Evolutionary conservation across 2,329 filamentous ascomycete species (phyloP), one percentile per base, ranked within the genome.

Genomic region (Aspergillus sojae): DNA sequence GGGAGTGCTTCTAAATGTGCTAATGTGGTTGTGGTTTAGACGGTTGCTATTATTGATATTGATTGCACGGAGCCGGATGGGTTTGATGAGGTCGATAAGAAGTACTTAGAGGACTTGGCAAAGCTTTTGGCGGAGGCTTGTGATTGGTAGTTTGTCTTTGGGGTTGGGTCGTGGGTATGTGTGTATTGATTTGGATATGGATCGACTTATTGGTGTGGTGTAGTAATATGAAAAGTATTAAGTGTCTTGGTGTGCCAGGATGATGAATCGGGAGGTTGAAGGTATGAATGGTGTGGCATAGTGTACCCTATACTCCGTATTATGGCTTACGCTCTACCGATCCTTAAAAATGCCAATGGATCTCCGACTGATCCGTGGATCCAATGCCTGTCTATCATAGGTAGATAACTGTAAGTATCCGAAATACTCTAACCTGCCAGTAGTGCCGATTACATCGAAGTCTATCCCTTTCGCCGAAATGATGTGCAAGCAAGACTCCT

Each of bases 31-130:
- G 19, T n/a, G 10, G 34, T 14, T 3, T 65, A 81, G 80, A 80
- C 81, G 9, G 77, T 83, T 41, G 81, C 79, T 19, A 79, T 83
- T 61, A 82, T 83, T 57, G 81, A 83, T 66, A 72, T 83, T 32
- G 81, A 83, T 64, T 83, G 81, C 70, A 71, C 79, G 26, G 75
- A 78, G 60, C 70, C 77, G 16, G 66, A 70, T 7, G 81, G 79
- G 19, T 83, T 83, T 66, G 79, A 83, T 64, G 77, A 81, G 2
- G 74, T 74, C 14, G 81, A 83, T 69, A 74, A 75, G 65, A 74
- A 78, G 58, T 77, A 77, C 57, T 68, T 83, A 26, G 80, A 82
- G 70, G 67, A 70, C 30, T 68, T 83, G 61, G 80, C 81, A 0
- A 66, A 66, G 16, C 64, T 83, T 55, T 62, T 83, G 57, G 75